Base-by-base conservation (phyloP, 805 yeast species). In the Danielia reshetovae region DNA sequence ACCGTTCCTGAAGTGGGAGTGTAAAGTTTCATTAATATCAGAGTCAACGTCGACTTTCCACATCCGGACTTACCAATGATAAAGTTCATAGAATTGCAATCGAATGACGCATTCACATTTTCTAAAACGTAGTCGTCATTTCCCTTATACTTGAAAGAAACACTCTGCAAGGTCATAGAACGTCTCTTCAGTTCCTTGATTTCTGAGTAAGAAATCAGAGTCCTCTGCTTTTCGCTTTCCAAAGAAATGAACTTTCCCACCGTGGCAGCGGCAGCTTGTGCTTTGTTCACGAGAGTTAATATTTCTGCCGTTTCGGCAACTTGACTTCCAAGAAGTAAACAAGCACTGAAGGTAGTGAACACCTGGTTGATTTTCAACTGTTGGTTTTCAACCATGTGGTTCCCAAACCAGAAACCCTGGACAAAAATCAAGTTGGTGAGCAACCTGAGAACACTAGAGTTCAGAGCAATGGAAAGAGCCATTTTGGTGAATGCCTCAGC, bases 351-450 rank as follows among this genome's bases (percentile, higher is more conserved):
- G 25, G 95, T 83, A 0, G 96, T 81, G 32, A 93, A 62, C 0
- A 90, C 85, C 25, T 77, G 71, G 9, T 85, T 81, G 2, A 86
- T 62, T 1, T 63, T 47, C 10, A 79, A 52, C 7, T 71, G 65
- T 0, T 77, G 75, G 4, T 59, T 56, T 23, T 60, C 57, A 3
- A 87, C 80, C 65, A 85, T 71, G 29, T 68, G 68, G 18, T 81
- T 74, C 1, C 97, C 99, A 60, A 82, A 90, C 86, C 95, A 88
- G 49, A 93, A 85, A 0, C 90, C 94, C 57, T 86, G 96, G 3
- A 89, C 84, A 64, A 90, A 88, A 79, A 88, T 80, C 52, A 79
- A 54, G 24, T 86, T 62, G 0, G 81, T 70, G 4, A 89, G 45
- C 16, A 74, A 59, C 46, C 81, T 74, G 32, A 81, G 57, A 0